Percentiles rank a stretch among this genome's conserved stretches.
phyloP scores from a whole-genome alignment of 140 eudicot genomes.

The Ambrosia hybrid region DNA sequence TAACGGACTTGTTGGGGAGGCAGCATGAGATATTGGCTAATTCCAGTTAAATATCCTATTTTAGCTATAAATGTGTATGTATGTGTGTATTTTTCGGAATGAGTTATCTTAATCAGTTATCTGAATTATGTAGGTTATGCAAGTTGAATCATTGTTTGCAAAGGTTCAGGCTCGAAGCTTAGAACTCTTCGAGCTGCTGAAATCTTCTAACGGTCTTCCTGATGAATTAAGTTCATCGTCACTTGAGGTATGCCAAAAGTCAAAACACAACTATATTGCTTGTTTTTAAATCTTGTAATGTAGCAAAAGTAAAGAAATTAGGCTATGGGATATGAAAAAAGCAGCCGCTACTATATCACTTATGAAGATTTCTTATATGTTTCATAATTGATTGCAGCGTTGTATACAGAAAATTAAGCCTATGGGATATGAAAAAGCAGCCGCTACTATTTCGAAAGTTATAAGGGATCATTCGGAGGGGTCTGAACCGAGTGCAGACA shows the following conservation, averaged over 20 bases:
- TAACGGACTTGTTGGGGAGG: background rate
- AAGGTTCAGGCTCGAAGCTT: slow-evolving; percentile 49
- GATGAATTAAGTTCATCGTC: slow-evolving; percentile 58
- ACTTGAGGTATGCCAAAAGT: slow-evolving; percentile 61
- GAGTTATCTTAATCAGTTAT: slow-evolving; percentile 20
- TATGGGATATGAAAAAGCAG: slow-evolving; percentile 48
- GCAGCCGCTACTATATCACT: background rate
- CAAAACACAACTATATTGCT: background rate
- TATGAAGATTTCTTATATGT: background rate
- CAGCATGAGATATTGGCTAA: background rate
- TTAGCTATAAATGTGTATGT: background rate
- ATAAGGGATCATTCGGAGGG: slow-evolving; percentile 70
- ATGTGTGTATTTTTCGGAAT: background rate
- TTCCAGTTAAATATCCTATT: background rate
- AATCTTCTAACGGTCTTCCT: slow-evolving; percentile 49
- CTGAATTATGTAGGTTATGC: slow-evolving; percentile 67
- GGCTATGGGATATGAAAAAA: no score
- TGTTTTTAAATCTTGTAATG: background rate
- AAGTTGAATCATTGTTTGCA: slow-evolving; percentile 60
- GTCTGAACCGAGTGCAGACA: slow-evolving; percentile 65
- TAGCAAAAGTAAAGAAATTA: no score
- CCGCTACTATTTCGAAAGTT: slow-evolving; percentile 56
- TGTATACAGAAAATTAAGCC: slow-evolving; percentile 65
- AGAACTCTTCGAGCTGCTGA: slow-evolving; percentile 60
- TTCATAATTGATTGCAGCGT: slow-evolving; percentile 44